phyloP scores from a whole-genome alignment of 805 yeast species.

The Candida wancherniae region DNA sequence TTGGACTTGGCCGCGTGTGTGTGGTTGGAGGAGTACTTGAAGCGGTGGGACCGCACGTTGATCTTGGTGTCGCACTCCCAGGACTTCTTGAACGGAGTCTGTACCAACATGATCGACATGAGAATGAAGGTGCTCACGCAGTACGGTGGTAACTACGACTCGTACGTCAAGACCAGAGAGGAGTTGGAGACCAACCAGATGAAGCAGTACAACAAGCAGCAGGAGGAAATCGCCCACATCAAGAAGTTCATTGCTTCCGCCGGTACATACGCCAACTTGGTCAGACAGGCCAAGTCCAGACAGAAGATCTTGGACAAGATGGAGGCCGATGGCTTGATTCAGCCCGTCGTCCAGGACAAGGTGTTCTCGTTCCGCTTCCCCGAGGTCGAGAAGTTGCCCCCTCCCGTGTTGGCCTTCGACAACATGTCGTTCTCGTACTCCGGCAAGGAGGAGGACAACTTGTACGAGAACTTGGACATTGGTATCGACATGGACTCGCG shows the following conservation, averaged over 20 bases:
- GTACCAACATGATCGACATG: conserved; percentile 98
- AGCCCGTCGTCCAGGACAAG: conserved; percentile 87
- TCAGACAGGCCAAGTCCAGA: conserved; percentile 97
- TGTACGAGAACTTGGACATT: conserved; percentile 86
- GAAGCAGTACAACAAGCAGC: conserved; percentile 96
- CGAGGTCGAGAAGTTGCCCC: conserved; percentile 94
- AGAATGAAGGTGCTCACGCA: conserved; percentile 66
- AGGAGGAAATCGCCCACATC: conserved; percentile 97
- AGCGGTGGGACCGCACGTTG: conserved; percentile 88
- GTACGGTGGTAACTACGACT: conserved; percentile 98
- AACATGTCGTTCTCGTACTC: conserved; percentile 90
- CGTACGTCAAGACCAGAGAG: conserved; percentile 88
- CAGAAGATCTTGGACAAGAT: conserved; percentile 98
- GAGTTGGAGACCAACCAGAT: conserved; percentile 96
- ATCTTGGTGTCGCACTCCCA: conserved; percentile 96
- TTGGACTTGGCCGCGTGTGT: conserved; percentile 99
- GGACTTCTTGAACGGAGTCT: conserved; percentile 98
- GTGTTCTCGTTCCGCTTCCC: conserved; percentile 94
- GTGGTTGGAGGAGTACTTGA: conserved; percentile 97
- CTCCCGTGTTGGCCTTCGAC: conserved; percentile 96
- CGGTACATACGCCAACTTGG: conserved; percentile 98
- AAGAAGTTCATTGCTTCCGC: conserved; percentile 99
- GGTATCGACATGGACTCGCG: conserved; percentile 99
- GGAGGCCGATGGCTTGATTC: conserved; percentile 98
- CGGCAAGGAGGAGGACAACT: conserved; percentile 74